Evolutionary conservation across 257 asterid genomes (phyloP).

Genomic region (Solanum pinnatisectum): DNA sequence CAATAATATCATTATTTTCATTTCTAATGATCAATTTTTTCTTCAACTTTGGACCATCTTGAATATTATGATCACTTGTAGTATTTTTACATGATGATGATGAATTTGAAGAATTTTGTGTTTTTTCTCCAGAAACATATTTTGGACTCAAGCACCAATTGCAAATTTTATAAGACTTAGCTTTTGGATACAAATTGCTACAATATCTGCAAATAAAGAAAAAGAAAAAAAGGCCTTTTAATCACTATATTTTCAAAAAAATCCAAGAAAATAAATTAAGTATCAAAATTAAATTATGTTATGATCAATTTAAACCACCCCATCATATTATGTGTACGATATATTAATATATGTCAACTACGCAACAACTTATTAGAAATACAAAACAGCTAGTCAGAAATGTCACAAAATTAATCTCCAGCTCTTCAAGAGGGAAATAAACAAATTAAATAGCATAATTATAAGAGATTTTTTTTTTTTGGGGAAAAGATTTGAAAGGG

Average conservation of each 20-base stretch:
- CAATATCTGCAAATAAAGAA: conserved; percentile 42
- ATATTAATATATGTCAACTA: too few relatives aligned
- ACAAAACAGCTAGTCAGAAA: not conserved
- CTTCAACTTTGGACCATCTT: conserved; percentile 15
- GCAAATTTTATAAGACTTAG: conserved; percentile 34
- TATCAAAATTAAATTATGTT: not conserved
- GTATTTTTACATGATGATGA: conserved; percentile 16
- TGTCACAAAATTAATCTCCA: not conserved
- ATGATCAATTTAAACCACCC: not conserved
- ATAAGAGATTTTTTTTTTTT: not conserved
- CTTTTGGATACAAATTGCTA: conserved; percentile 58
- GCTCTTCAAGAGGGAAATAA: not conserved
- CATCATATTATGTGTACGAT: not conserved
- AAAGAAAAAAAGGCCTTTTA: not conserved
- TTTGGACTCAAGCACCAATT: conserved; percentile 60
- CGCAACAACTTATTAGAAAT: not conserved
- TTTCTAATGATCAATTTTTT: conserved; percentile 4
- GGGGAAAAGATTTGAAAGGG: not conserved
- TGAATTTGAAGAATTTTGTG: conserved; percentile 18
- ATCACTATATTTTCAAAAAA: not conserved
- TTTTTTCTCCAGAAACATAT: conserved; percentile 5
- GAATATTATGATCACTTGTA: not conserved
- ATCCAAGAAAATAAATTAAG: not conserved
- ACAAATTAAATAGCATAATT: not conserved
- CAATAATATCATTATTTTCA: not conserved